Percentiles rank a stretch among this genome's conserved stretches.
phyloP scores from a whole-genome alignment of 139 green algal genomes.

The Nannochloris sp. region DNA sequence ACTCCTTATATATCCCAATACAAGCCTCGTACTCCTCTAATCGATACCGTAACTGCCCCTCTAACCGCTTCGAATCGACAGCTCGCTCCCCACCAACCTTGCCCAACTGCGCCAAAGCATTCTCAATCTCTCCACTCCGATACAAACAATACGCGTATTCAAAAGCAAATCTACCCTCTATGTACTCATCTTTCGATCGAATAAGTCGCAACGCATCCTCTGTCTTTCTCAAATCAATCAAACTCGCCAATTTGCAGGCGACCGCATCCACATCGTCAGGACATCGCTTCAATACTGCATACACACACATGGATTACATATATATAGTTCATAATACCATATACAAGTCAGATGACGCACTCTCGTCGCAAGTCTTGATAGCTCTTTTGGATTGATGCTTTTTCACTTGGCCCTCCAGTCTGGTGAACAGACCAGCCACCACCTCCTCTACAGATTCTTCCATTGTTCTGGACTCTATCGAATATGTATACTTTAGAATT shows the following conservation, averaged over 20 bases:
- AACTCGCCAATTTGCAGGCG: conserved; percentile 45
- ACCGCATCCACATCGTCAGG: conserved; percentile 62
- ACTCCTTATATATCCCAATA: conserved; percentile 40
- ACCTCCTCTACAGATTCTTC: conserved; percentile 14
- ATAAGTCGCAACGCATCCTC: conserved; percentile 43
- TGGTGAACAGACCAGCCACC: conserved; percentile 37
- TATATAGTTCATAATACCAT: not conserved
- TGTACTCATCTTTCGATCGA: conserved; percentile 4
- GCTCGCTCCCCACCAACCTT: conserved; percentile 10
- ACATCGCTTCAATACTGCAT: conserved; percentile 57
- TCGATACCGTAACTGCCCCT: conserved; percentile 76
- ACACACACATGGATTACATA: no score
- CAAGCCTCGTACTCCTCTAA: conserved; percentile 47
- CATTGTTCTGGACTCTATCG: no score
- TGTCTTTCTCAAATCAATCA: conserved; percentile 51
- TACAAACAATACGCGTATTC: conserved; percentile 87
- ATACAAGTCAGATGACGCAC: conserved; percentile 23
- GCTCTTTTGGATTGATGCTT: conserved; percentile 48
- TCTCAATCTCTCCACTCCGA: conserved; percentile 46
- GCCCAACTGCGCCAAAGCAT: conserved; percentile 33
- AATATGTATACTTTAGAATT: no score
- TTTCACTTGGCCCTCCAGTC: conserved; percentile 42
- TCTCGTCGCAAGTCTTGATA: conserved; percentile 51
- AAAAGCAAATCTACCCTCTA: conserved; percentile 37
- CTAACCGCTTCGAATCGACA: conserved; percentile 51